Base-by-base conservation (phyloP, 2,329 filamentous ascomycete genomes). In the Epichloe sibirici region DNA sequence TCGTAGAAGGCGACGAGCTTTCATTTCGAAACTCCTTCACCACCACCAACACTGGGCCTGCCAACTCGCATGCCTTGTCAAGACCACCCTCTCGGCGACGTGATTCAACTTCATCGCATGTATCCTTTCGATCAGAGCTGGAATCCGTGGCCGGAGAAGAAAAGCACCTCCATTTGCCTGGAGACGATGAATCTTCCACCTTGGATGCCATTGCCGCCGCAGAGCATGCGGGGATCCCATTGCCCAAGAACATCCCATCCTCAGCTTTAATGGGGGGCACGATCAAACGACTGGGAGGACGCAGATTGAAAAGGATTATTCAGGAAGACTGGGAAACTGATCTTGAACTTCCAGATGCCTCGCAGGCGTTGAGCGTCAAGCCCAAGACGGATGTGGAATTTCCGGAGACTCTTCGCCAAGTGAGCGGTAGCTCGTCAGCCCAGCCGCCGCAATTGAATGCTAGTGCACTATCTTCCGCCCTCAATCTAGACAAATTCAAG, bases 211-310 rank as follows among this genome's bases (percentile, higher is more conserved):
- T 98, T 61, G 81, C 87, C 25, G 87, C 89, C 6, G 91, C 90
- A 37, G 86, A 89, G 63, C 84, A 83, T 65, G 90, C 90, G 28
- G 93, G 93, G 59, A 95, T 98, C 57, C 91, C 93, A 6, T 81
- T 97, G 52, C 93, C 93, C 31, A 75, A 81, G 49, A 90, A 90
- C 64, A 82, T 97, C 35, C 90, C 91, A 1, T 82, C 87, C 34
- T 95, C 91, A 21, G 93, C 93, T 34, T 74, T 98, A 43, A 80
- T 93, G 66, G 91, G 91, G 91, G 93, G 93, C 50, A 91, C 90
- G 9, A 97, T 97, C 64, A 95, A 94, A 71, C 79, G 90, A 59
- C 76, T 97, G 37, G 90, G 90, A 48, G 82, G 82, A 54, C 79
- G 81, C 59, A 89, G 85, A 62, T 75, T 86, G 21, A 84, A 82